phyloP scores from a whole-genome alignment of 345 rosid species.

The Eucalyptus dawsonii region DNA sequence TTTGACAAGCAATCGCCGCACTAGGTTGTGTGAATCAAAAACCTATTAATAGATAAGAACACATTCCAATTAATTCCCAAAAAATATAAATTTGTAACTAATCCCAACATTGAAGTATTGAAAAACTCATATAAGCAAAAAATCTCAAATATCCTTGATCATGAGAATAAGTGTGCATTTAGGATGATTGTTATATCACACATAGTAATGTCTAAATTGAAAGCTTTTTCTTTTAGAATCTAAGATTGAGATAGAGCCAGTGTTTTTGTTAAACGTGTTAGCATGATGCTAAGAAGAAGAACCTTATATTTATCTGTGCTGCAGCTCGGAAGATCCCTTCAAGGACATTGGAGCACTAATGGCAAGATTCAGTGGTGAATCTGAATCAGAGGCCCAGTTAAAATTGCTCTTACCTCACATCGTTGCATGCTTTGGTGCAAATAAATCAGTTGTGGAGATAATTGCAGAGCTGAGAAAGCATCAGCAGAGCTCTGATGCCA shows the following conservation, averaged over 20 bases:
- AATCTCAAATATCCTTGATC: no score
- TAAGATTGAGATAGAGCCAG: background rate
- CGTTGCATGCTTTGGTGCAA: constrained; percentile 41
- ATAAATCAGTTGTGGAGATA: constrained; percentile 57
- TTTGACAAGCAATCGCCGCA: no score
- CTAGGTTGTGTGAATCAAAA: no score
- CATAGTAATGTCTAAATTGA: background rate
- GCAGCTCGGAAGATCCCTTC: constrained; percentile 63
- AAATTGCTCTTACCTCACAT: constrained; percentile 65
- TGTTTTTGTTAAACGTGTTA: background rate
- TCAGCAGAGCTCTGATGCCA: constrained; percentile 50
- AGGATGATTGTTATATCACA: background rate
- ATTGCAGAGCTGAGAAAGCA: constrained; percentile 55
- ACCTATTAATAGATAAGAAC: no score
- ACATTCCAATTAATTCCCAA: no score
- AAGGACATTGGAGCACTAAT: constrained; percentile 40
- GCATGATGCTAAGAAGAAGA: background rate
- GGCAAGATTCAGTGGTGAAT: constrained; percentile 38
- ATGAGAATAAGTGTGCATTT: background rate
- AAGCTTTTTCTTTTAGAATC: background rate
- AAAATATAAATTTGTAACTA: no score
- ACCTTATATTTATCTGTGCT: background rate
- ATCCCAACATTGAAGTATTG: no score
- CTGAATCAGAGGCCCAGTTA: constrained; percentile 55
- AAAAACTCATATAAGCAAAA: no score